phyloP scores from a whole-genome alignment of 805 yeast species.

The Ogataea wickerhamii region DNA sequence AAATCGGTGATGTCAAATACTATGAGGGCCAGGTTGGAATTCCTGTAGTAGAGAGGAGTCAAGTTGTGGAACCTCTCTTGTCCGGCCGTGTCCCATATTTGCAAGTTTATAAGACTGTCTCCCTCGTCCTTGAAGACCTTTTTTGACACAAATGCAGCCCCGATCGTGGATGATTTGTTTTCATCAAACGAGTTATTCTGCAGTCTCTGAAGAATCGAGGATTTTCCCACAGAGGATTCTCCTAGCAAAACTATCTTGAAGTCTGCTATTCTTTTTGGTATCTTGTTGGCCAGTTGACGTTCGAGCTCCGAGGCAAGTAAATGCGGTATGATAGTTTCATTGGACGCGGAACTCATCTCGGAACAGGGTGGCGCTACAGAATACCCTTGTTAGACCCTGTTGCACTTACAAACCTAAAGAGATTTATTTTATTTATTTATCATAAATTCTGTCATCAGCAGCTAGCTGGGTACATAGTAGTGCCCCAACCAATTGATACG shows the following conservation, averaged over 20 bases:
- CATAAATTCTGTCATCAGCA: too few relatives aligned
- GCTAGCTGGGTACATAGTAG: too few relatives aligned
- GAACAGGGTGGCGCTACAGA: too few relatives aligned
- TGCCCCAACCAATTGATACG: too few relatives aligned
- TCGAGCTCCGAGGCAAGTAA: conserved; percentile 6
- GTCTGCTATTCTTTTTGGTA: conserved; percentile 30
- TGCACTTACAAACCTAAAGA: too few relatives aligned
- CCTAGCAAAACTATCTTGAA: conserved; percentile 38
- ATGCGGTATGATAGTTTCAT: conserved; percentile 20
- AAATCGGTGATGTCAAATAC: conserved; percentile 76
- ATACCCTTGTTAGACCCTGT: too few relatives aligned
- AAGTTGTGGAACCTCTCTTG: conserved; percentile 81
- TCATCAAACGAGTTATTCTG: conserved; percentile 69
- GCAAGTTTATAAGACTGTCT: conserved; percentile 44
- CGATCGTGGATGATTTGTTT: conserved; percentile 86
- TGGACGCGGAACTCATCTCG: not conserved
- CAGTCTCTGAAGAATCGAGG: conserved; percentile 79
- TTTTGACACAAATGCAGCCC: conserved; percentile 97
- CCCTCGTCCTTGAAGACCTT: conserved; percentile 42
- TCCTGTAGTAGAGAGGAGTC: conserved; percentile 81
- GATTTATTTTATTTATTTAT: too few relatives aligned
- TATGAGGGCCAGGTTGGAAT: conserved; percentile 79
- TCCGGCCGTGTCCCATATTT: conserved; percentile 96
- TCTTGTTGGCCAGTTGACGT: conserved; percentile 4
- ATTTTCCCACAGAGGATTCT: conserved; percentile 60